phyloP scores from a whole-genome alignment of 1,284 basidiomycete genomes.

The Trametes pubescens region DNA sequence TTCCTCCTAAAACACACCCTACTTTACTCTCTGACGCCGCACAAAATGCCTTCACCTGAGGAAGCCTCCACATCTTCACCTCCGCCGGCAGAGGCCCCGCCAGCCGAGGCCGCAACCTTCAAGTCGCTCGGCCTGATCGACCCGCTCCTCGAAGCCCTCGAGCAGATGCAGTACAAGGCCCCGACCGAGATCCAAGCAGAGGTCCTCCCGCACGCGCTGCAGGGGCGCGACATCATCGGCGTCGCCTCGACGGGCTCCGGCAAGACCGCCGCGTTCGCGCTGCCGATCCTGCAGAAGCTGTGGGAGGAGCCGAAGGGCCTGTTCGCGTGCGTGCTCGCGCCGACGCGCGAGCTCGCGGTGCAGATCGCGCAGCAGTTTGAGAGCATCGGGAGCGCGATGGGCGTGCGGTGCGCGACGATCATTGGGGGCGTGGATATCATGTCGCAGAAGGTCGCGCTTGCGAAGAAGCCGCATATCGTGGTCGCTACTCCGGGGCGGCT shows the following conservation, averaged over 20 bases:
- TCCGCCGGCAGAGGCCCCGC: constrained; percentile 39
- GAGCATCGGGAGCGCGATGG: constrained; percentile 92
- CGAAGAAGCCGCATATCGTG: constrained; percentile 93
- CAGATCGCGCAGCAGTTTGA: constrained; percentile 98
- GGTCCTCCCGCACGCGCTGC: constrained; percentile 89
- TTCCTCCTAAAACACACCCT: neutral
- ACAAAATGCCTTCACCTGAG: constrained; percentile 50
- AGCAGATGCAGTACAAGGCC: constrained; percentile 83
- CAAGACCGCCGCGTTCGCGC: constrained; percentile 97
- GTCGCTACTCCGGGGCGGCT: constrained; percentile 98
- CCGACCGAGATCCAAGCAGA: constrained; percentile 95
- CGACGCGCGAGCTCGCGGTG: constrained; percentile 97
- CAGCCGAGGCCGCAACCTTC: constrained; percentile 49
- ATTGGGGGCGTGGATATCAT: constrained; percentile 98
- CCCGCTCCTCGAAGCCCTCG: constrained; percentile 88
- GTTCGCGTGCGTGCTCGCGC: constrained; percentile 94
- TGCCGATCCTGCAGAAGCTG: constrained; percentile 95
- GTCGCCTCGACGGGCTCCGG: constrained; percentile 98
- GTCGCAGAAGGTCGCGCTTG: constrained; percentile 91
- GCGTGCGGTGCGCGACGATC: constrained; percentile 90
- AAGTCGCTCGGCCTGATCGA: constrained; percentile 88
- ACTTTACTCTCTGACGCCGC: neutral
- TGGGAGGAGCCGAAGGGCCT: constrained; percentile 97
- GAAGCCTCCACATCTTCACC: constrained; percentile 65
- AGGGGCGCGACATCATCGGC: constrained; percentile 96